These are phyloP conservation scores for Tetraselmis chui DNA, from an alignment of 139 green algal species.

Conservation along the genomic window DNA sequence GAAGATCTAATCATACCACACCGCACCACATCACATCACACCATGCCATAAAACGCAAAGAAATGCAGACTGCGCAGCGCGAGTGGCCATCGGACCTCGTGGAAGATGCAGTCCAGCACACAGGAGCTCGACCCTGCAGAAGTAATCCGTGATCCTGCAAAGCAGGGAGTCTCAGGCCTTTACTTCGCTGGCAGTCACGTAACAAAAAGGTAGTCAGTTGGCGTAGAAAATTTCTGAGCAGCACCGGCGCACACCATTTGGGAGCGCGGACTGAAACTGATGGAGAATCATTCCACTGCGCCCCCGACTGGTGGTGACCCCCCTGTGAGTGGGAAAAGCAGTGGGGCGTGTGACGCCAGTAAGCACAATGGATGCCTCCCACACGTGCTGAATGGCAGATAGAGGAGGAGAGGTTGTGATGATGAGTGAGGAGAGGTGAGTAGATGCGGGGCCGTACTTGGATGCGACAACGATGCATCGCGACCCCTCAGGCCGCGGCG, in stretches of 20 bases:
- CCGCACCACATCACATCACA: too few species aligned
- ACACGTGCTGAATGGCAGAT: too few species aligned
- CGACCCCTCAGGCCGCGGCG: constrained; percentile 72
- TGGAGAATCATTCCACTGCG: constrained; percentile 47
- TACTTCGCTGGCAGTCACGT: too few species aligned
- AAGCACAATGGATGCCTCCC: too few species aligned
- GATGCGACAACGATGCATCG: constrained; percentile 75
- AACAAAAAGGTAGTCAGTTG: too few species aligned
- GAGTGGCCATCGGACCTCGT: constrained; percentile 26
- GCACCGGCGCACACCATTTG: constrained; percentile 9
- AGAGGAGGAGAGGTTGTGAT: too few species aligned
- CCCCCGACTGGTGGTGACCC: constrained; percentile 34
- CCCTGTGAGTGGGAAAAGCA: constrained; percentile 28
- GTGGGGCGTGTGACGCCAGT: constrained; percentile 19
- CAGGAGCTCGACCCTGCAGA: constrained; percentile 36
- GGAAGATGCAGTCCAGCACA: constrained; percentile 82
- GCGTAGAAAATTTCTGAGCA: too few species aligned
- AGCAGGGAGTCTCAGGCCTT: neutral
- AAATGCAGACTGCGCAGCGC: constrained; percentile 4
- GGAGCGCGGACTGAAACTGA: constrained; percentile 50
- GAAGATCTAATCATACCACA: too few species aligned
- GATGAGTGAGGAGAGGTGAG: too few species aligned
- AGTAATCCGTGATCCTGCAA: neutral
- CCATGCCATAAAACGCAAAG: too few species aligned
- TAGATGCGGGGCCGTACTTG: too few species aligned